These are phyloP conservation scores for Plicaturopsis crispa DNA, from an alignment of 768 basidiomycete genomes.

Conservation along the genomic window DNA sequence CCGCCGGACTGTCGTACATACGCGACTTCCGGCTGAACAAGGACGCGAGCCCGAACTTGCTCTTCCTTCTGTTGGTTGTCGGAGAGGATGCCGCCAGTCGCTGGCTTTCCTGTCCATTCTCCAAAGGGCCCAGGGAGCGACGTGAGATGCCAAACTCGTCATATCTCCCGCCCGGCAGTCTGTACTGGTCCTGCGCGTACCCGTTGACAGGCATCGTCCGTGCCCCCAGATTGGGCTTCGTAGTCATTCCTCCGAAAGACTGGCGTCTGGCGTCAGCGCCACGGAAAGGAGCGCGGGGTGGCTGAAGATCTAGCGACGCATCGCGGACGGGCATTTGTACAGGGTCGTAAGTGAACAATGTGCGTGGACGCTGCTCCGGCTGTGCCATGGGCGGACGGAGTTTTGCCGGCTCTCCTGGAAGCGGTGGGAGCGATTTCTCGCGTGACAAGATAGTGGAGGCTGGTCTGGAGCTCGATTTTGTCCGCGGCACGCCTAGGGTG, in stretches of 20 bases:
- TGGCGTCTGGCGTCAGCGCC: constrained; percentile 54
- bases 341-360: constrained; percentile 56
- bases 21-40: constrained; percentile 51
- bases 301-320: constrained; percentile 40
- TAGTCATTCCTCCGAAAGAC: constrained; percentile 65
- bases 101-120: constrained; percentile 16
- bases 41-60: constrained; percentile 61
- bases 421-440: constrained; percentile 75
- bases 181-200: constrained; percentile 28
- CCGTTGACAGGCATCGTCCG: constrained; percentile 42
- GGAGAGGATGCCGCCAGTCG: constrained; percentile 20
- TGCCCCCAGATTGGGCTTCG: constrained; percentile 42
- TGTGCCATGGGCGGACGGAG: constrained; percentile 28
- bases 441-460: constrained; percentile 27
- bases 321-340: constrained; percentile 28
- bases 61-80: constrained; percentile 54
- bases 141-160: constrained; percentile 71
- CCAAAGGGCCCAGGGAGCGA: constrained; percentile 38
- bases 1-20: constrained; percentile 20
- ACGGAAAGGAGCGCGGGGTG: constrained; percentile 61
- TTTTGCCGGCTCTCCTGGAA: constrained; percentile 49
- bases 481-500: constrained; percentile 11
- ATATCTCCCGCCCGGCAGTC: constrained; percentile 38
- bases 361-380: constrained; percentile 50
- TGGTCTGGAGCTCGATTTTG: constrained; percentile 10